Conservation (phyloP, 495 filamentous ascomycete species). For the Podospora sp. region DNA sequence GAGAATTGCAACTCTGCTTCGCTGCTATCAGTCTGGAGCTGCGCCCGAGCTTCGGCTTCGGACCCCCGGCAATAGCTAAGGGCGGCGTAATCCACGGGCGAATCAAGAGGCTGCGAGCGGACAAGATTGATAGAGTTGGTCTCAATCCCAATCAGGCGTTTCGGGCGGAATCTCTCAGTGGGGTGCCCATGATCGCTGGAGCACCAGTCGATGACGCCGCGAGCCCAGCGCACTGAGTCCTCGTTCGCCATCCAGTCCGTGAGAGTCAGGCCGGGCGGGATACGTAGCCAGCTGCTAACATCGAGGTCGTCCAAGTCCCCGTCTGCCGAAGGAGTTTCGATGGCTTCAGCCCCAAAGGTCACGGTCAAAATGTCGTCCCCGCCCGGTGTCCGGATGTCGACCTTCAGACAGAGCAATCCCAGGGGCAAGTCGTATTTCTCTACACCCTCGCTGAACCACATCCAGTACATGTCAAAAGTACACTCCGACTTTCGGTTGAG, state of each 20-base stretch:
- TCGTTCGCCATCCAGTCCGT: background rate
- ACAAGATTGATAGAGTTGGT: background rate
- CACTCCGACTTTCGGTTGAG: background rate
- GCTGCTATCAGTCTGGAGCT: background rate
- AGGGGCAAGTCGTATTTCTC: background rate
- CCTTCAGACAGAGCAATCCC: background rate
- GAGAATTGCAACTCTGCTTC: background rate
- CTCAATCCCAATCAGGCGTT: background rate
- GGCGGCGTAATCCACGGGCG: background rate
- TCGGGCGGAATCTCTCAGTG: background rate
- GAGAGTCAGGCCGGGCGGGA: background rate
- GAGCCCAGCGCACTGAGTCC: background rate
- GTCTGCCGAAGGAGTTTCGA: background rate
- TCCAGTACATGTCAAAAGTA: background rate
- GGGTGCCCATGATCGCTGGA: background rate
- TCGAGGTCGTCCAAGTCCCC: background rate
- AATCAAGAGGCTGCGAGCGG: background rate
- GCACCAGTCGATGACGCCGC: background rate
- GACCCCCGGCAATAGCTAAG: background rate
- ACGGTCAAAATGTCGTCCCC: background rate
- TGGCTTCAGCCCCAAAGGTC: background rate
- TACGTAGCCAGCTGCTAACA: background rate
- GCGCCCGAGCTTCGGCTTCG: background rate
- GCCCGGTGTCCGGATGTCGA: background rate
- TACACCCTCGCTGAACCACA: background rate